Evolutionary conservation across 2,329 filamentous ascomycete species (phyloP), one percentile per base, ranked within the genome.

Genomic region (Aspergillus piperis): DNA sequence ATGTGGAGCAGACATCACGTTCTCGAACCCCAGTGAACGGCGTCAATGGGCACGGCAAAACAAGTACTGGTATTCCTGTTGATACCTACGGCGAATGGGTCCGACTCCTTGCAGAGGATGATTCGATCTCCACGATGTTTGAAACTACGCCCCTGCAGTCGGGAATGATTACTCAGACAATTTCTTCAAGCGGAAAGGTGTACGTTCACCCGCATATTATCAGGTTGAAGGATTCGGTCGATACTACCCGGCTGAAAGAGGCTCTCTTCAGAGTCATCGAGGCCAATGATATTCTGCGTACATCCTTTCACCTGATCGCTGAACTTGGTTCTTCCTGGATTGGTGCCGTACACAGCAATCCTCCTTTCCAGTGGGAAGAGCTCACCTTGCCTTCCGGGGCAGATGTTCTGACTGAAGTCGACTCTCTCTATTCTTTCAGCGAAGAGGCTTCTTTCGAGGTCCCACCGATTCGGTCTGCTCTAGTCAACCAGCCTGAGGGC

Each of bases 171-270:
- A 88, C 89, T 0, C 84, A 87, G 52, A 87, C 87, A 3, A 72
- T 89, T 36, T 82, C 84, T 8, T 84, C 80, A n/a, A 70, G 78
- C 0, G 65, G 69, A 10, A 58, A 64, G 41, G 77, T 89, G 0
- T 96, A 96, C 70, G 94, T 93, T 71, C 91, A 92, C 62, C 80
- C 82, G 0, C 96, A 96, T 68, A 74, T 76, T 0, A 84, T 93
- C 47, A 63, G 75, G 0, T 74, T 96, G 0, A 58, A 71, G 0
- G 58, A 73, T 0, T 62, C 72, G 0, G 70, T 85, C 3, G 81
- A 85, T n/a, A 42, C 79, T 1, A 57, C 72, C 0, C 76, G 67
- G 10, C 70, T 96, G 0, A 76, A 76, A 8, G 57, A 63, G 1
- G 87, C 89, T 0, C 90, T 91, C 83, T 64, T 79, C 2, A 67